Base-by-base conservation (phyloP, 2,329 filamentous ascomycete genomes). In the Fusarium clavum region DNA sequence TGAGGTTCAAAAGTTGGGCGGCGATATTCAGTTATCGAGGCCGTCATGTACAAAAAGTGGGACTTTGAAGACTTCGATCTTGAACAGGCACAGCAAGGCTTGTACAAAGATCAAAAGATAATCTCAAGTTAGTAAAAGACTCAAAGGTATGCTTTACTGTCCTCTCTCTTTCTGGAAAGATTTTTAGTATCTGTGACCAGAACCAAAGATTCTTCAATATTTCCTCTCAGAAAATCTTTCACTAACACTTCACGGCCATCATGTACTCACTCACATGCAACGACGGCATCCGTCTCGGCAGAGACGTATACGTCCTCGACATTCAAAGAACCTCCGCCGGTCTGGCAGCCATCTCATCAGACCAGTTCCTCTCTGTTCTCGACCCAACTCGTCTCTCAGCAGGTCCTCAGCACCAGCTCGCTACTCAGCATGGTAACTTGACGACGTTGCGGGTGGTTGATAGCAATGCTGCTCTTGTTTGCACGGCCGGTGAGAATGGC, bases 401-500 rank as follows among this genome's bases (percentile, higher is more conserved):
- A 5, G 83, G 87, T 0, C 84, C 87, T 5, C 71, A 85, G 27
- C 81, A 82, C 53, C 80, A 81, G 11, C 80, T 88, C 49, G 76
- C 78, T 38, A 87, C 86, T 12, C 81, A 84, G 32, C 89, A 92
- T 69, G 83, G 85, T 8, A 91, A 91, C 65, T 81, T 93, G 70
- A 90, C 89, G 16, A 88, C 87, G 66, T 81, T 93, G 30, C 84
- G 86, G 55, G 82, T 86, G 2, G 86, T 88, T 48, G 87, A 88
- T 63, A 80, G 79, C 8, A 79, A 78, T 22, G 83, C 83, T 29
- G 85, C 84, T 7, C 76, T 90, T 22, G 82, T 94, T 8, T 88
- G 87, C 63, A 94, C 92, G 0, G 88, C 91, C 1, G 92, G 92
- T 48, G 87, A 91, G 77, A 90, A 94, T 76, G 92, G 92, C 10